A percentile compares a stretch with the other conserved stretches of the same genome.
Evolutionary conservation across 805 yeast genomes (phyloP).

Genomic region (Pichia deserticola): DNA sequence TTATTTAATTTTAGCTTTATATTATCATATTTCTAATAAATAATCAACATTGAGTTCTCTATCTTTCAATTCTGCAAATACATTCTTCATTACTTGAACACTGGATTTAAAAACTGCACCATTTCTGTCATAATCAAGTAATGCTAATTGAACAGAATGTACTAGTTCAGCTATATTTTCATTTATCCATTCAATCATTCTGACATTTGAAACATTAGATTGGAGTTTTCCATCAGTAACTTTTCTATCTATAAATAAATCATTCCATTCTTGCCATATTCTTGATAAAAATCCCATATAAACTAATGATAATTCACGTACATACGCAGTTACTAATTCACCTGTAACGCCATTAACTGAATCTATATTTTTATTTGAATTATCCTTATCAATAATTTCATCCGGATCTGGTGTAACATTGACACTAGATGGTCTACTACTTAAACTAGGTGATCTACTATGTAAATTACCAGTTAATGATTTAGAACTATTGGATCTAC

Average conservation of each 20-base stretch:
- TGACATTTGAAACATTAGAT: slow-evolving; percentile 10
- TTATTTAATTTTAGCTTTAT: neutral
- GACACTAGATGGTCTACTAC: slow-evolving; percentile 3
- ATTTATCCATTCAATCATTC: slow-evolving; percentile 69
- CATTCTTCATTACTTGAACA: slow-evolving; percentile 45
- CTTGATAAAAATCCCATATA: slow-evolving; percentile 7
- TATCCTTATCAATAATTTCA: neutral
- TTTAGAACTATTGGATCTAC: slow-evolving; percentile 4
- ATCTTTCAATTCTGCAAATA: slow-evolving; percentile 51
- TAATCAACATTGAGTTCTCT: slow-evolving; percentile 73
- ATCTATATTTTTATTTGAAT: neutral
- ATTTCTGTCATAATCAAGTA: slow-evolving; percentile 52
- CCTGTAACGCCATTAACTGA: neutral
- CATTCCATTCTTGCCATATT: slow-evolving; percentile 8
- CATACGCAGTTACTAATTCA: slow-evolving; percentile 6
- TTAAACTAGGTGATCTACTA: neutral
- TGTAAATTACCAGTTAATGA: neutral
- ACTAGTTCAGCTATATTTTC: slow-evolving; percentile 56
- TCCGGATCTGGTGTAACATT: neutral
- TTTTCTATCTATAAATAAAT: neutral
- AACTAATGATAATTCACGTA: slow-evolving; percentile 8
- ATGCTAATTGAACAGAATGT: slow-evolving; percentile 53
- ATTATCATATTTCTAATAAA: slow-evolving; percentile 32
- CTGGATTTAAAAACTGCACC: slow-evolving; percentile 50
- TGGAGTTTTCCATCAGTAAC: neutral